phyloP scores from a whole-genome alignment of 1,139 yeast species.

The Wickerhamiella infanticola region DNA sequence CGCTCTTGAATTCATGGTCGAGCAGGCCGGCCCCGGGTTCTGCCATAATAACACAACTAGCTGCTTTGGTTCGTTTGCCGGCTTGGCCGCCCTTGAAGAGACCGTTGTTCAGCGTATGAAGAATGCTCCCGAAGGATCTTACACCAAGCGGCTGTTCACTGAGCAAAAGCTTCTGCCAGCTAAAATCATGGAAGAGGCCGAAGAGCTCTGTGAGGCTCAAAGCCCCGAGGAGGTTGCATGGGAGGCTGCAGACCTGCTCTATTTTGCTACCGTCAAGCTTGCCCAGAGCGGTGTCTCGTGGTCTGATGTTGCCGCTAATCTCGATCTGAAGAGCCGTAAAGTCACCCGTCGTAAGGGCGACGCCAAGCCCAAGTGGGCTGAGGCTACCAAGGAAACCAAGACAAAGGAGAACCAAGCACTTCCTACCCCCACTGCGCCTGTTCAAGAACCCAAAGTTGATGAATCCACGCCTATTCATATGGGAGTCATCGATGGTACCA shows the following conservation, averaged over 20 bases:
- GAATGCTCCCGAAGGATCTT: constrained; percentile 79
- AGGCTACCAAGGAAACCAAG: constrained; percentile 16
- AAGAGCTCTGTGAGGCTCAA: constrained; percentile 78
- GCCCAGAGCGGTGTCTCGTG: constrained; percentile 67
- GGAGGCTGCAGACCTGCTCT: constrained; percentile 94
- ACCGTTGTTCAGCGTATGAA: constrained; percentile 35
- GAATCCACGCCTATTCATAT: constrained; percentile 33
- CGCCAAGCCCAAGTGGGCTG: constrained; percentile 65
- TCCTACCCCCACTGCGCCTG: constrained; percentile 3
- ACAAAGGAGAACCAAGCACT: constrained; percentile 3
- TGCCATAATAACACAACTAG: constrained; percentile 74
- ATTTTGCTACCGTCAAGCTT: constrained; percentile 81
- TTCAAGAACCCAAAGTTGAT: constrained; percentile 1
- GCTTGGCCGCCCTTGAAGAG: constrained; percentile 45
- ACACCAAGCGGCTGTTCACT: constrained; percentile 72
- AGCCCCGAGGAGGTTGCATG: constrained; percentile 65
- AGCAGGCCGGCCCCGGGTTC: constrained; percentile 73
- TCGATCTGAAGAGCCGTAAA: constrained; percentile 69
- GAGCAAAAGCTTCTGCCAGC: constrained; percentile 66
- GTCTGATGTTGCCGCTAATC: constrained; percentile 66
- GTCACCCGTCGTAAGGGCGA: constrained; percentile 92
- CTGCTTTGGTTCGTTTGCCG: constrained; percentile 56
- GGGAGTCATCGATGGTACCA: constrained; percentile 41
- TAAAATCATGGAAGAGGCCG: constrained; percentile 90
- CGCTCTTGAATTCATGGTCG: constrained; percentile 71